Conservation (phyloP, 1,139 yeast genomes). For the Candida tropicalis region DNA sequence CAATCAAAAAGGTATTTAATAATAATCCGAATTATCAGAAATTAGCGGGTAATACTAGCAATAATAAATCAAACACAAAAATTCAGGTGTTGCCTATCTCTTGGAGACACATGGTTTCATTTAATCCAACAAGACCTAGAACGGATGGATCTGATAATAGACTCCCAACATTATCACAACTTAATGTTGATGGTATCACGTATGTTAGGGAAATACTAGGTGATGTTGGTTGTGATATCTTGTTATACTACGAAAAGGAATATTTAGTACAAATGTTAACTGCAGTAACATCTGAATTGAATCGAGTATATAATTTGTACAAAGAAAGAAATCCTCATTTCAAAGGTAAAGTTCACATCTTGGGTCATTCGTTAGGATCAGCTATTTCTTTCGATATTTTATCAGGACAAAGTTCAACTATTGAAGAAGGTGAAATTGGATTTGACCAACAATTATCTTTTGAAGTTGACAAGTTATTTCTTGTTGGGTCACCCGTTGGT, state of each 20-base stretch:
- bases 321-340: constrained; percentile 70
- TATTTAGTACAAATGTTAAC: constrained; percentile 64
- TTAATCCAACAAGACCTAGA: constrained; percentile 48
- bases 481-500: constrained; percentile 90
- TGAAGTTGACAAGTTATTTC: constrained; percentile 74
- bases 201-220: constrained; percentile 79
- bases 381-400: constrained; percentile 81
- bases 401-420: constrained; percentile 52
- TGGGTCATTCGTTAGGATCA: constrained; percentile 93
- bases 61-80: constrained; percentile 45
- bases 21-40: constrained; percentile 46
- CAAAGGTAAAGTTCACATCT: constrained; percentile 74
- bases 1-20: constrained; percentile 58
- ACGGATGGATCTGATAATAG: constrained; percentile 31
- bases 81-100: constrained; percentile 78
- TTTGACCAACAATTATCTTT: constrained; percentile 53
- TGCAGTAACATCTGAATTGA: constrained; percentile 71
- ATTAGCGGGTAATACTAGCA: constrained; percentile 32
- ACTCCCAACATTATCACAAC: constrained; percentile 67
- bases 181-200: constrained; percentile 77
- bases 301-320: constrained; percentile 64
- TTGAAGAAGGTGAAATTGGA: constrained; percentile 22
- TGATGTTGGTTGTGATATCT: constrained; percentile 85
- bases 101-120: constrained; percentile 74
- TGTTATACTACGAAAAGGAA: constrained; percentile 79